Base-by-base conservation (phyloP, 495 filamentous ascomycete genomes). In the Penicillium arizonense region DNA sequence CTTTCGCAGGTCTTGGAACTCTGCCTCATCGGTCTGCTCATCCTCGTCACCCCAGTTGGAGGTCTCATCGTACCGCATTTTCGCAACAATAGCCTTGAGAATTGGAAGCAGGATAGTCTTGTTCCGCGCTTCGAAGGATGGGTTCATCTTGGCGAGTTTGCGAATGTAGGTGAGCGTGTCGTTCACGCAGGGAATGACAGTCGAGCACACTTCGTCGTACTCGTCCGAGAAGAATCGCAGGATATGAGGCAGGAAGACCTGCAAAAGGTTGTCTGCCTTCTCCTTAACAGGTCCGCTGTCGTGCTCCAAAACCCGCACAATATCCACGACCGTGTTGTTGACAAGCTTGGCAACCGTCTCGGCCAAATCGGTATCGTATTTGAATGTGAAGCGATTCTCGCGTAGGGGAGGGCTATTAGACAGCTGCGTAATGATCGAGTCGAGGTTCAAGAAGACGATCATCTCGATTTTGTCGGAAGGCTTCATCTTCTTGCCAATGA, bases 401-500 rank as follows among this genome's bases (percentile, higher is more conserved):
- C 84, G 77, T 26, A 98, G 74, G 2, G 89, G 83, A 11, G 89
- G 87, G 61, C 88, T 95, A 44, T 81, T 81, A 47, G 93, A 82
- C 9, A 97, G 82, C 64, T 94, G 87, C 4, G 83, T 79, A 33
- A 97, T 80, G 60, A 97, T 90, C 35, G 84, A 82, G 37, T 82
- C 82, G 28, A 97, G 79, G 62, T 93, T 94, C 55, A 99, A 78
- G 70, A 95, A 93, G 18, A 82, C 72, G 53, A 99, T 95, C 82
- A 99, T 85, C 54, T 95, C 87, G 32, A 93, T 83, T 77, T 99
- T 99, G 72, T 97, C 91, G 30, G 79, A 75, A 2, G 90, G 75
- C 62, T 88, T 89, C 94, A 99, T 99, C 75, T 97, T 97, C 78
- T 99, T 99, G 62, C 85, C 87, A 42, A 96, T 87, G 53, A 96